These are phyloP conservation scores for Sordariomycetes sp. DNA, from an alignment of 2,329 filamentous ascomycete species.

Conservation along the genomic window DNA sequence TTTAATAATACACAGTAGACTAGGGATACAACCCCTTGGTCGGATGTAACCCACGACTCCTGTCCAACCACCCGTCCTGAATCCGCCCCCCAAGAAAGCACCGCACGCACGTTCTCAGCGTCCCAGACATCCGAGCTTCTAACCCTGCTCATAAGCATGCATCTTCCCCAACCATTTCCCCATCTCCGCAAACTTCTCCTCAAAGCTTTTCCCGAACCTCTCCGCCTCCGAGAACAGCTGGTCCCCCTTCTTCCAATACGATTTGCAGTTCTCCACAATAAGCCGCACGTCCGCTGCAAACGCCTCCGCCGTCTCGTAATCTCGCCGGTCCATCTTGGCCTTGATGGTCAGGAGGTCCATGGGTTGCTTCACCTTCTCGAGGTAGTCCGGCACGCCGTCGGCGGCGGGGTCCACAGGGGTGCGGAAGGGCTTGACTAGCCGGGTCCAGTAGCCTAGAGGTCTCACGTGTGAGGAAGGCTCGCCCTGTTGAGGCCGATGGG, in stretches of 20 bases:
- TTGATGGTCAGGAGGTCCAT: constrained; percentile 55
- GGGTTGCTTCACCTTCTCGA: constrained; percentile 47
- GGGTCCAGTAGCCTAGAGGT: constrained; percentile 49
- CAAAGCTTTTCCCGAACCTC: constrained; percentile 46
- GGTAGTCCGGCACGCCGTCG: constrained; percentile 51
- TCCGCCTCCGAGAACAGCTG: constrained; percentile 44
- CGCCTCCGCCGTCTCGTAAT: constrained; percentile 40
- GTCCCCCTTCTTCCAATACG: constrained; percentile 48
- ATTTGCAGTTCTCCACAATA: constrained; percentile 54
- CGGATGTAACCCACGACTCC: no score
- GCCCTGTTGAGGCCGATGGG: background rate
- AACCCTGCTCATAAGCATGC: constrained; percentile 11
- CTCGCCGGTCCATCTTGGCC: constrained; percentile 42
- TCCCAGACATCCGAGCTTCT: background rate
- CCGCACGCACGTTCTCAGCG: background rate
- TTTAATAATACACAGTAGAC: no score
- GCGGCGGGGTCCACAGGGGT: constrained; percentile 45
- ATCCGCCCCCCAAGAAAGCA: background rate
- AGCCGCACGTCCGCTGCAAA: constrained; percentile 48
- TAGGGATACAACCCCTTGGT: no score
- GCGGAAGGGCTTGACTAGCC: constrained; percentile 51
- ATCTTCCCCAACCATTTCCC: constrained; percentile 49
- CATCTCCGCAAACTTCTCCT: constrained; percentile 49
- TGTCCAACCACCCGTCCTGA: no score
- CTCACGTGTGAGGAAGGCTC: constrained; percentile 5